A percentile compares a stretch with the other conserved stretches of the same genome.
These are phyloP conservation scores for Fraxinus paxiana DNA, from an alignment of 305 asterid genomes.

Conservation along the genomic window DNA sequence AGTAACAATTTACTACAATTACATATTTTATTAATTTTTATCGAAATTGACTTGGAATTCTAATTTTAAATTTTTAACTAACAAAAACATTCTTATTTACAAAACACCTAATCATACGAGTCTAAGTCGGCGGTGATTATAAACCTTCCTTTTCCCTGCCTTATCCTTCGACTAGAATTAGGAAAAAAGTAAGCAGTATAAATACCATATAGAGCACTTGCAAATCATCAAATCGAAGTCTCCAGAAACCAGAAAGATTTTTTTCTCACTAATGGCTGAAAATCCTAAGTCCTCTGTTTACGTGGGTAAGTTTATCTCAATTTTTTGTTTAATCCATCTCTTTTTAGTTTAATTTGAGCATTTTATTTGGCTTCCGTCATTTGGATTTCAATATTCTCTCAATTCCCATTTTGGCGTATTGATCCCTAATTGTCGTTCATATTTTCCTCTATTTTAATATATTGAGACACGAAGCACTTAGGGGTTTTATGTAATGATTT, in stretches of 20 bases:
- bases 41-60: too few species aligned
- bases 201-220: background rate
- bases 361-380: background rate
- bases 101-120: too few species aligned
- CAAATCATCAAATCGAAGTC: background rate
- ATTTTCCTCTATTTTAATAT: background rate
- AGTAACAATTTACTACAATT: too few species aligned
- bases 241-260: background rate
- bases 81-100: too few species aligned
- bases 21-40: too few species aligned
- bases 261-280: constrained; percentile 39
- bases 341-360: background rate
- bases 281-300: constrained; percentile 49
- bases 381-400: background rate
- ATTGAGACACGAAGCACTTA: background rate
- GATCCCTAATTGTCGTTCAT: background rate
- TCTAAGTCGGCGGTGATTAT: background rate
- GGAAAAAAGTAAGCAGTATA: background rate
- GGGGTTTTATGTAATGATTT: background rate
- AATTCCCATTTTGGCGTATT: background rate
- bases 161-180: background rate
- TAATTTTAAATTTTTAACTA: too few species aligned
- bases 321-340: background rate
- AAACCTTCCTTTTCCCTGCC: background rate
- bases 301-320: constrained; percentile 39